phyloP scores from a whole-genome alignment of 208 protist species.

The Acanthamoeba royreba region DNA sequence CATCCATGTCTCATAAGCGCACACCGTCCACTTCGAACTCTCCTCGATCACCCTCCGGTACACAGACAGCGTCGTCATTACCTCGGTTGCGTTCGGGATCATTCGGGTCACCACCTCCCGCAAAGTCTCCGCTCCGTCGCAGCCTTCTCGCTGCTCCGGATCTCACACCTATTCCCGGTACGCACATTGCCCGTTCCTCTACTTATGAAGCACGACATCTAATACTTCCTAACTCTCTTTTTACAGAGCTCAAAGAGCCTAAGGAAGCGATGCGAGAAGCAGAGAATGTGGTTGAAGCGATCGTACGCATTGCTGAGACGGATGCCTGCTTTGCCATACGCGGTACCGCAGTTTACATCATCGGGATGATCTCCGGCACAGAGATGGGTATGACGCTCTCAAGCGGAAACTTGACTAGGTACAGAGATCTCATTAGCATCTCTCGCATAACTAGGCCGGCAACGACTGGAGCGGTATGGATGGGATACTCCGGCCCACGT shows the following conservation, averaged over 20 bases:
- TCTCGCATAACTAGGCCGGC: neutral
- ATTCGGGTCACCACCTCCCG: neutral
- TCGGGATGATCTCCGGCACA: slow-evolving; percentile 61
- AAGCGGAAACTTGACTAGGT: neutral
- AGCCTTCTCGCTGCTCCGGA: neutral
- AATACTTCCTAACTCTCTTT: neutral
- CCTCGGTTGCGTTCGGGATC: neutral
- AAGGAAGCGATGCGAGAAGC: neutral
- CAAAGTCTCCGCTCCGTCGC: neutral
- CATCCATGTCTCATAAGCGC: neutral
- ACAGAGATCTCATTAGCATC: neutral
- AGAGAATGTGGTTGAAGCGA: slow-evolving; percentile 7
- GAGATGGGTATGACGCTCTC: neutral
- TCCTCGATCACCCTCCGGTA: neutral
- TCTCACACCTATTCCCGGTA: neutral
- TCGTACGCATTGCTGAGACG: neutral
- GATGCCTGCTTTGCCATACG: neutral
- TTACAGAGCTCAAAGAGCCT: neutral
- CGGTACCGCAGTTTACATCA: slow-evolving; percentile 58
- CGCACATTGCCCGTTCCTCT: neutral
- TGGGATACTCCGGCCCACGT: slow-evolving; percentile 4
- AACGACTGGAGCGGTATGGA: neutral
- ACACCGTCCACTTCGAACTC: neutral
- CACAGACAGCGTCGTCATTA: neutral
- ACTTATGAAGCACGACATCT: neutral